Conservation (phyloP, 1,284 basidiomycete genomes). For the Puccinia triticina region DNA sequence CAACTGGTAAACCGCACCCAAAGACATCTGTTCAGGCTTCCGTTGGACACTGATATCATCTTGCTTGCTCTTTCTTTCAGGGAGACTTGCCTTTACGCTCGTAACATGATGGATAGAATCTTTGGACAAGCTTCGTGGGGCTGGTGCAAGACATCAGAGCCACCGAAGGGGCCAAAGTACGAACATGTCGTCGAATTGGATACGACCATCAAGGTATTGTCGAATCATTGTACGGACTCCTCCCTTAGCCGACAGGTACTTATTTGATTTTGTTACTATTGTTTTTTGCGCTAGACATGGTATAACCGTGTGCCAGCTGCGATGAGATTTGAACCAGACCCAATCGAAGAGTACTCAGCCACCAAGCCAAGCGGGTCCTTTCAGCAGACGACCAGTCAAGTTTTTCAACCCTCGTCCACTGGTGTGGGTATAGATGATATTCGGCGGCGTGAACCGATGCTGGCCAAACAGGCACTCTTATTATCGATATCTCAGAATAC, state of each 20-base stretch:
- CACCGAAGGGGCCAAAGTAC: conserved; percentile 22
- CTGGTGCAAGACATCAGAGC: conserved; percentile 15
- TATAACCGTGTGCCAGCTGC: conserved; percentile 24
- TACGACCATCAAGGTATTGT: conserved; percentile 37
- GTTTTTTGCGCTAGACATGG: conserved; percentile 26
- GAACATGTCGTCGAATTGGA: conserved; percentile 32
- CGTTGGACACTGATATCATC: neutral
- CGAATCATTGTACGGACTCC: neutral
- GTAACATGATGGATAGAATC: conserved; percentile 45
- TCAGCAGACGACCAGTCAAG: conserved; percentile 6
- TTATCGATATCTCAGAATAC: conserved; percentile 41
- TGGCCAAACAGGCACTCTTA: conserved; percentile 45
- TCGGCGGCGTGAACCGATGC: neutral
- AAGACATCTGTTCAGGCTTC: neutral
- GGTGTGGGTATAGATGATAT: conserved; percentile 37
- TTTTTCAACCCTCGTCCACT: conserved; percentile 30
- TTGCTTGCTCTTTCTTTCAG: neutral
- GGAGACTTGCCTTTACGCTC: conserved; percentile 44
- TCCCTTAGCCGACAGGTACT: neutral
- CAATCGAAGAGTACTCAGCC: neutral
- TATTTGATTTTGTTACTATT: neutral
- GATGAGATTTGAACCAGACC: conserved; percentile 48
- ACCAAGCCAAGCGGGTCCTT: conserved; percentile 2
- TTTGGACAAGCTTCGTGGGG: conserved; percentile 45
- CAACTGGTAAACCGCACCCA: conserved; percentile 31